These are phyloP conservation scores for Copromyces sp. DNA, from an alignment of 495 filamentous ascomycete species.

Conservation along the genomic window DNA sequence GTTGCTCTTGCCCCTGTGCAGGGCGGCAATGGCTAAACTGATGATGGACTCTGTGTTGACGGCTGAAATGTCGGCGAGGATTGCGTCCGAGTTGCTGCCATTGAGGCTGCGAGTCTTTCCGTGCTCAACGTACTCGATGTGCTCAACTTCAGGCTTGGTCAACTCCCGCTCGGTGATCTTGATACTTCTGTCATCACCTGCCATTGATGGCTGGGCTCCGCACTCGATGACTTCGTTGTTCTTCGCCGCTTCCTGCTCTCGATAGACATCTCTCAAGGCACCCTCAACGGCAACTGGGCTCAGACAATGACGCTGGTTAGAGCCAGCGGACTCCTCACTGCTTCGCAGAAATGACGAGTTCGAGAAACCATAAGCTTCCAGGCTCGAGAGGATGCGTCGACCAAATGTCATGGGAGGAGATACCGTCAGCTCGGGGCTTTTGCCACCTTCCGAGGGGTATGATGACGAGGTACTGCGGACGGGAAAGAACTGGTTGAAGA, in stretches of 20 bases:
- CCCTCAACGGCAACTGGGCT: not conserved
- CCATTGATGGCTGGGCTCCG: not conserved
- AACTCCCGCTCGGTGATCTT: not conserved
- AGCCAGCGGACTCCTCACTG: not conserved
- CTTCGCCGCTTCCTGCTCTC: not conserved
- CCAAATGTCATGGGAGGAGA: slow-evolving; percentile 19
- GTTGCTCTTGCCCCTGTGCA: not conserved
- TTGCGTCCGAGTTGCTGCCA: not conserved
- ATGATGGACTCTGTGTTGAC: not conserved
- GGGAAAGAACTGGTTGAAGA: not conserved
- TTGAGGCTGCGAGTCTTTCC: not conserved
- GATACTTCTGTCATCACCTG: not conserved
- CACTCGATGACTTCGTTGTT: not conserved
- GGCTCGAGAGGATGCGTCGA: slow-evolving; percentile 7
- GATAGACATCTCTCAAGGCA: not conserved
- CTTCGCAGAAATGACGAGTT: not conserved
- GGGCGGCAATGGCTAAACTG: not conserved
- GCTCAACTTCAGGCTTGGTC: not conserved
- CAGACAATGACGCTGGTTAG: not conserved
- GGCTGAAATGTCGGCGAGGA: not conserved
- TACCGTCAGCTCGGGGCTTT: slow-evolving; percentile 10
- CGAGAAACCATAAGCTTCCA: slow-evolving; percentile 5
- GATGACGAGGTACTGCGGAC: slow-evolving; percentile 17
- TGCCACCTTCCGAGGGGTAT: slow-evolving; percentile 18
- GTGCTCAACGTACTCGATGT: not conserved